Percentiles rank a stretch among this genome's conserved stretches.
phyloP scores from a whole-genome alignment of 805 yeast species.

The Scheffersomyces amazonensis region DNA sequence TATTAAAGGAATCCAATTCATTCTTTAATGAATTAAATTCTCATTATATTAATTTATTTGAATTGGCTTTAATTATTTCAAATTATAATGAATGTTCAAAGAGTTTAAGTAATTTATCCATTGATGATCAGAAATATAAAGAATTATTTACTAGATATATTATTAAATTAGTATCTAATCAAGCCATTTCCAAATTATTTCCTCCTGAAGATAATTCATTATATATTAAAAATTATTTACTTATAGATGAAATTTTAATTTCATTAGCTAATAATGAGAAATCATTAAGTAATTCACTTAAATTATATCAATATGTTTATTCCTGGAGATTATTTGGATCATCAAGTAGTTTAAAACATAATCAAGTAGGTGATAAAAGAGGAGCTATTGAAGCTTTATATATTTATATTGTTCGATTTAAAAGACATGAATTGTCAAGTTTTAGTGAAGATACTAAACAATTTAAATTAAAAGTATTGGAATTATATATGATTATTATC shows the following conservation, averaged over 20 bases:
- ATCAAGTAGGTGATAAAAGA: conserved; percentile 27
- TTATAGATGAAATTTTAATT: conserved; percentile 31
- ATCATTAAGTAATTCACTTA: conserved; percentile 26
- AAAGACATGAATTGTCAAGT: conserved; percentile 12
- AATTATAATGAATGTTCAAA: conserved; percentile 17
- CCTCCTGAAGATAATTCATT: conserved; percentile 13
- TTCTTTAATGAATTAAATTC: conserved; percentile 6
- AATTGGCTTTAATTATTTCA: conserved; percentile 19
- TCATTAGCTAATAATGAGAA: conserved; percentile 31
- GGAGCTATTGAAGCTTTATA: conserved; percentile 40
- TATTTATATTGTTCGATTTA: conserved; percentile 34
- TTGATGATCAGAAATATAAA: conserved; percentile 9
- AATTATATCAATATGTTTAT: conserved; percentile 35
- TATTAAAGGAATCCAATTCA: conserved; percentile 6
- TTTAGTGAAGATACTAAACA: conserved; percentile 12
- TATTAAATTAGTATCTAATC: conserved; percentile 19
- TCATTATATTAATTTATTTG: conserved; percentile 21
- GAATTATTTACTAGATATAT: conserved; percentile 21
- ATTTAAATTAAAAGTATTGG: conserved; percentile 37
- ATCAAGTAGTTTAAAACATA: conserved; percentile 8
- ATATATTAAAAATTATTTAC: conserved; percentile 20
- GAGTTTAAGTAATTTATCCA: conserved; percentile 14
- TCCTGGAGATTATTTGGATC: conserved; percentile 39
- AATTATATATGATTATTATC: conserved; percentile 38
- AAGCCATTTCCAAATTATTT: conserved; percentile 21